Base-by-base conservation (phyloP, 371 early-diverging fungal genomes). In the Mortierella sp. region DNA sequence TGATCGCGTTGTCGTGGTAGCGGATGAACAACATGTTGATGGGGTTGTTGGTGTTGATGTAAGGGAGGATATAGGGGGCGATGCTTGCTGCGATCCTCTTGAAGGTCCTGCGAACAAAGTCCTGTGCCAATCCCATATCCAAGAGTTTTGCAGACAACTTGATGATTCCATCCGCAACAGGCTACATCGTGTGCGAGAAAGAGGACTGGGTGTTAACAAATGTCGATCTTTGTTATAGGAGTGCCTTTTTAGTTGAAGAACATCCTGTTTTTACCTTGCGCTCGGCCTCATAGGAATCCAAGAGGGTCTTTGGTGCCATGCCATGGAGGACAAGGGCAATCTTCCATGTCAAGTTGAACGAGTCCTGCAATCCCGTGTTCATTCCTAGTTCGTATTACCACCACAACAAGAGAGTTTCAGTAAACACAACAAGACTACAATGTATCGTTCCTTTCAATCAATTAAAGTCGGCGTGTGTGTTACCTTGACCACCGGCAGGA, bases 401-500 rank as follows among this genome's bases (percentile, higher is more conserved):
- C 12, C 29, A 18, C 49, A 38, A 29, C 38, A 49, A 24, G n/a
- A 43, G n/a, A 16, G 21, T 38, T 24, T 54, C 16, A 16, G 27
- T 14, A 24, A 44, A 4, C 41, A 38, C 29, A 2, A 43, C 2
- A n/a, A 27, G n/a, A 21, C 12, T 14, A n/a, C 56, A 32, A 32
- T 7, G 41, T 51, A 21, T 51, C 24, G 11, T 7, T 68, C 38
- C 5, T 10, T 35, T 41, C 24, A 29, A 6, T 18, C 35, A 10
- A 1, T 35, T 32, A 58, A 3, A 10, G 29, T 38, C 10, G 8
- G 41, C 0, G 10, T 4, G 24, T 38, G 16, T 24, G 63, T 35
- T 75, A 78, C 79, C 79, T 70, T 78, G 83, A 10, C 90, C 91
- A 46, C 89, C 89, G 4, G 87, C 82, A 43, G 90, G 91, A 1